Evolutionary conservation across 805 yeast species (phyloP), one percentile per base, ranked within the genome.

Genomic region (Candida ponderosae): DNA sequence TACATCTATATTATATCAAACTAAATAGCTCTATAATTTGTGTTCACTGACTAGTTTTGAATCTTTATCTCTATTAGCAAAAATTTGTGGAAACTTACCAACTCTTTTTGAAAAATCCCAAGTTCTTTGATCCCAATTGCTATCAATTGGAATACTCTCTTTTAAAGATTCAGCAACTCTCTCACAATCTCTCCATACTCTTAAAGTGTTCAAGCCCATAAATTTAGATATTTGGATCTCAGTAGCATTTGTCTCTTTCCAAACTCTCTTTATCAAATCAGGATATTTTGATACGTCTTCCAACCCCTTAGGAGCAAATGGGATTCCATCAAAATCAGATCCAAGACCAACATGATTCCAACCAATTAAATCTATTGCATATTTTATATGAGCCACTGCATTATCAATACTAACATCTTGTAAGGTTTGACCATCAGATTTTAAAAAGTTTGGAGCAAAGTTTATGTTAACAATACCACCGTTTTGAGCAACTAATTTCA

Each of bases 211-310:
- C 27, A 57, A 51, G 1, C 72, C 72, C 63, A 65, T 62, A 14
- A 66, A 41, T 33, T 53, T 54, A 9, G 47, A 45, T 16, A 66
- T 57, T 26, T 68, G 59, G 10, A 56, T 62, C 26, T 66, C 70
- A 2, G 63, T 45, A 4, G 72, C 72, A 21, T 57, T 59, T 15
- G 41, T 34, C 17, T 35, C 40, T 36, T 49, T 44, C 42, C 38
- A 34, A 24, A 49, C 36, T 23, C 44, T 47, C 35, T 53, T 56
- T 16, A 69, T 44, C 34, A 70, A 52, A 34, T 65, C 70, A 0
- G 75, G 74, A 41, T 69, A 70, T 42, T 68, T 69, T 5, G 73
- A 66, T 2, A 66, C 72, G 43, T 69, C 72, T 46, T 68, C 73
- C 17, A 70, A 51, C 1, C 73, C 76, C 15, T 35, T 43, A 4